Conservation (phyloP, 495 filamentous ascomycete genomes). For the Evernia prunastri region DNA sequence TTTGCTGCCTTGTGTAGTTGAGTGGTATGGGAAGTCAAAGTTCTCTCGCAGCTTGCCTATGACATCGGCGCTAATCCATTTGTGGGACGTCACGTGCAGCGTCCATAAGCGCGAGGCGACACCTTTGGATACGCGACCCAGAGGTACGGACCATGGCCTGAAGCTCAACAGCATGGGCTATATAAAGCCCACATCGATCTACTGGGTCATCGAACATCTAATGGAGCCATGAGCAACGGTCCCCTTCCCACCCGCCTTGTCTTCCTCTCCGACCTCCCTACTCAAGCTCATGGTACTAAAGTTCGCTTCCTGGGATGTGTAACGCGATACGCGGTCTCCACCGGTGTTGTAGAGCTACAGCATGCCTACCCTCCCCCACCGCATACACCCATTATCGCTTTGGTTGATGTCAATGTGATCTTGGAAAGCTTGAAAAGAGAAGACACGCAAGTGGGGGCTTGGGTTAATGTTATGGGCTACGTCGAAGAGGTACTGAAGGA, state of each 20-base stretch:
- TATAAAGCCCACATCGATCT: background rate
- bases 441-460: constrained; percentile 68
- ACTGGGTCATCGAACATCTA: background rate
- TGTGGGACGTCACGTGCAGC: constrained; percentile 7
- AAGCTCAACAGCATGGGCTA: background rate
- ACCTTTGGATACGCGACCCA: background rate
- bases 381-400: constrained; percentile 36
- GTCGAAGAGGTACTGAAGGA: constrained; percentile 33
- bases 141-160: background rate
- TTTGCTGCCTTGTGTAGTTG: constrained; percentile 8
- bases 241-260: constrained; percentile 60
- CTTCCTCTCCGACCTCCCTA: constrained; percentile 58
- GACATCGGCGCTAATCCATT: constrained; percentile 18
- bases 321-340: constrained; percentile 53
- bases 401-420: constrained; percentile 65
- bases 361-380: constrained; percentile 52
- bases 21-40: background rate
- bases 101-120: background rate
- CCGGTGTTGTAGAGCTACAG: constrained; percentile 56
- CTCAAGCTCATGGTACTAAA: constrained; percentile 56
- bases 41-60: constrained; percentile 2
- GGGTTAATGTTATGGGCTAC: constrained; percentile 89
- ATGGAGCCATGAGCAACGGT: constrained; percentile 43
- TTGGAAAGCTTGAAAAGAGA: constrained; percentile 57
- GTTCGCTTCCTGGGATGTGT: constrained; percentile 90